Conservation (phyloP, 2,329 filamentous ascomycete species). For the Periconia sp. region DNA sequence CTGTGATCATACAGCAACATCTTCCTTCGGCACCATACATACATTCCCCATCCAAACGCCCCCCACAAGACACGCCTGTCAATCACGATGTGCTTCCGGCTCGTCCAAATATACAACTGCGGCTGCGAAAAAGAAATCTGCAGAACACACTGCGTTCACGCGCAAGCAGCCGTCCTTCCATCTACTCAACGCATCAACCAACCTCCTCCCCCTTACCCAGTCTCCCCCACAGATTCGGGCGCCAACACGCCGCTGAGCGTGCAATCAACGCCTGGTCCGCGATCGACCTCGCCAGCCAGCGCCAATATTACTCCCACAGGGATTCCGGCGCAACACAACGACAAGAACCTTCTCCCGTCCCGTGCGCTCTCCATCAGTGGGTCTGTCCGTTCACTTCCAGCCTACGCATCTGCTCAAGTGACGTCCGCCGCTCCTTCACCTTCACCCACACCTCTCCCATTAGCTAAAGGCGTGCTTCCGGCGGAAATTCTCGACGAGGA, state of each 20-base stretch:
- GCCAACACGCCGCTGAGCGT: not conserved
- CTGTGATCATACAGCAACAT: too few species aligned
- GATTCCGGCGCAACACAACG: too few species aligned
- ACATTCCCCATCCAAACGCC: not conserved
- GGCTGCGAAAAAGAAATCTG: slow-evolving; percentile 25
- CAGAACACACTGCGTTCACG: slow-evolving; percentile 29
- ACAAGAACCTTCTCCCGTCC: too few species aligned
- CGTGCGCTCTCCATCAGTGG: too few species aligned
- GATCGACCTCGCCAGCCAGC: not conserved
- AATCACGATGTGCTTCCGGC: slow-evolving; percentile 26
- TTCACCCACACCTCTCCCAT: too few species aligned
- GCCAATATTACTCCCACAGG: too few species aligned
- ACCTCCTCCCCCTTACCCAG: slow-evolving; percentile 10
- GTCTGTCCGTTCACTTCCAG: too few species aligned
- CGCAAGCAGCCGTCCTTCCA: slow-evolving; percentile 10
- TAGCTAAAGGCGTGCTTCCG: too few species aligned
- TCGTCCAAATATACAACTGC: slow-evolving; percentile 29
- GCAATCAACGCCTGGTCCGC: not conserved
- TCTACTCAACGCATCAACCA: slow-evolving; percentile 3
- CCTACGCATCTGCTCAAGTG: too few species aligned
- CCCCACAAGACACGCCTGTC: too few species aligned
- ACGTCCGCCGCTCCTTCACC: too few species aligned
- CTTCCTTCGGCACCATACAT: not conserved
- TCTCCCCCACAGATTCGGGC: slow-evolving; percentile 1
- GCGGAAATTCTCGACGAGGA: too few species aligned